A percentile compares a stretch with the other conserved stretches of the same genome.
Evolutionary conservation across 106 monocot species (phyloP).

Genomic region (Dendrobium officinale): DNA sequence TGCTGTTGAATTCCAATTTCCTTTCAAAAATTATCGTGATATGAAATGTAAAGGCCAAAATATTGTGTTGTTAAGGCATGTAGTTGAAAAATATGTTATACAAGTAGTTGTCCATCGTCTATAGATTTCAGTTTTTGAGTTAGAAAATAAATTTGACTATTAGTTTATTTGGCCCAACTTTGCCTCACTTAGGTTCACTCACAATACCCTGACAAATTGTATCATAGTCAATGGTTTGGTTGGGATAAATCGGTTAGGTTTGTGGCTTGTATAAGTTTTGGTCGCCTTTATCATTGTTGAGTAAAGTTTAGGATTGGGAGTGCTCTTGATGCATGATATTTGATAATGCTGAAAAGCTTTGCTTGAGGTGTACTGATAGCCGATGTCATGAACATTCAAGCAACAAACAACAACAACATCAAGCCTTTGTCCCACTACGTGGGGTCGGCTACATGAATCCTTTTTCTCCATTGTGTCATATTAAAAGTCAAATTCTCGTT

Average conservation of each 20-base stretch:
- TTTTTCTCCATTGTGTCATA: too few species aligned
- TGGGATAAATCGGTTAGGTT: background rate
- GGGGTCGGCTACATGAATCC: too few species aligned
- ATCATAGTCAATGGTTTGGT: background rate
- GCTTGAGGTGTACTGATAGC: background rate
- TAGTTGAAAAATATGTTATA: background rate
- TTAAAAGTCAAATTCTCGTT: too few species aligned
- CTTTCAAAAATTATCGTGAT: too few species aligned
- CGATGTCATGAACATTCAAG: background rate
- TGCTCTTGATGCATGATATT: background rate
- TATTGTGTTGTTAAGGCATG: background rate
- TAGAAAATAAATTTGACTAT: too few species aligned
- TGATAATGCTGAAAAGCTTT: background rate
- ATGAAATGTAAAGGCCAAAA: too few species aligned
- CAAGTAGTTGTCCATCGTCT: background rate
- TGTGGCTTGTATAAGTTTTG: background rate
- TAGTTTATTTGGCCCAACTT: background rate
- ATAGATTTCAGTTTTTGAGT: too few species aligned
- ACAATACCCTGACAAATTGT: background rate
- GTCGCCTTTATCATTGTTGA: background rate
- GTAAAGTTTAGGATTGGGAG: background rate
- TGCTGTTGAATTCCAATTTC: too few species aligned
- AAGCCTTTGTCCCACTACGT: too few species aligned
- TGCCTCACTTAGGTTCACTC: background rate
- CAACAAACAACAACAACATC: too few species aligned